A percentile compares a stretch with the other conserved stretches of the same genome.
Conservation (phyloP, 2,329 filamentous ascomycete genomes). For the Cyclaneusma minus region DNA sequence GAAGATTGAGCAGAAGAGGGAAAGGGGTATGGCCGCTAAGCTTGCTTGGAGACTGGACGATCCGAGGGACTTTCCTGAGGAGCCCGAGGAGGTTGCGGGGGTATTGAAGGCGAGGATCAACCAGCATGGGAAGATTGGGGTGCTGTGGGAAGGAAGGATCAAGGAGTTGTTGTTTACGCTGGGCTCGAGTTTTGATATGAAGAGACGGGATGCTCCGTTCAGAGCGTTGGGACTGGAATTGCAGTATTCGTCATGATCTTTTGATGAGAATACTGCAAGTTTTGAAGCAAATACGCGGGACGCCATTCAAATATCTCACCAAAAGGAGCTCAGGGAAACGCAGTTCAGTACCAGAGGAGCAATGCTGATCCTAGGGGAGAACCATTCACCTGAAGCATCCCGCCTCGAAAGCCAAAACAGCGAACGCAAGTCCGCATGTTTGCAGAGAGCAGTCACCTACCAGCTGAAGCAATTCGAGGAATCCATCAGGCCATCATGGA, state of each 20-base stretch:
- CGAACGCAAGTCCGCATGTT: no score
- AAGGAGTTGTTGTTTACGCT: constrained; percentile 89
- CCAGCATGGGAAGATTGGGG: constrained; percentile 69
- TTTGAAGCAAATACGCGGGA: no score
- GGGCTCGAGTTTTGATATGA: constrained; percentile 72
- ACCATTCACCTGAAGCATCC: no score
- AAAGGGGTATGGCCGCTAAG: constrained; percentile 37
- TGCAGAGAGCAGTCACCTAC: no score
- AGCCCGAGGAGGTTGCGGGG: constrained; percentile 57
- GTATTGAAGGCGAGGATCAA: constrained; percentile 84
- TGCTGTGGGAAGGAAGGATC: constrained; percentile 85
- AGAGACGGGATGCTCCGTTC: constrained; percentile 60
- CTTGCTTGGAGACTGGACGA: constrained; percentile 33
- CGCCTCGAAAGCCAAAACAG: no score
- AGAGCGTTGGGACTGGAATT: constrained; percentile 63
- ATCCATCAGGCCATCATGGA: no score
- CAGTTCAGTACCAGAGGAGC: no score
- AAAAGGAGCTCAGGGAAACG: no score
- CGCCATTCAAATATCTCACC: no score
- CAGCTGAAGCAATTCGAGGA: no score
- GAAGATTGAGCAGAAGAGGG: constrained; percentile 13
- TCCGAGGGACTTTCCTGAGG: constrained; percentile 8
- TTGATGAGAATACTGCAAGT: background rate
- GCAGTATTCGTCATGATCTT: constrained; percentile 62
- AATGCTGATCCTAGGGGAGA: no score